These are phyloP conservation scores for Candida saitoana DNA, from an alignment of 805 yeast species.

Conservation along the genomic window DNA sequence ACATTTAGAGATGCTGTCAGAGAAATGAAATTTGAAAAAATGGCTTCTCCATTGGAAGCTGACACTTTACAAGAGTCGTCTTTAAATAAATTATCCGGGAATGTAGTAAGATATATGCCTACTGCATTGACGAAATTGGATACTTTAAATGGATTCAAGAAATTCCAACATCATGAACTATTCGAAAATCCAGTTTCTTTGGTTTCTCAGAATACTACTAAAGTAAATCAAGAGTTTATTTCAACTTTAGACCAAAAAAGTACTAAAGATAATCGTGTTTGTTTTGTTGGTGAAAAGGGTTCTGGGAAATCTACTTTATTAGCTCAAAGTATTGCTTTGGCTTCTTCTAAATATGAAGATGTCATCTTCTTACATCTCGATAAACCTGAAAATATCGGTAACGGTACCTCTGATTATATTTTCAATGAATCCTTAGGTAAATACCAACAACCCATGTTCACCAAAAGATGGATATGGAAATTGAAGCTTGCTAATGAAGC, in stretches of 20 bases:
- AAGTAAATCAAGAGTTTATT: slow-evolving; percentile 37
- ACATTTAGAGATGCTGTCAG: slow-evolving; percentile 36
- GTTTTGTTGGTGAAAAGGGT: slow-evolving; percentile 69
- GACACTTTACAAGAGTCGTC: slow-evolving; percentile 13
- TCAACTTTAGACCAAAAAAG: slow-evolving; percentile 26
- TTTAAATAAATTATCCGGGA: slow-evolving; percentile 8
- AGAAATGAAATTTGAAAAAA: slow-evolving; percentile 29
- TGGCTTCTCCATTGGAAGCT: slow-evolving; percentile 20
- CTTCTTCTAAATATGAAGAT: slow-evolving; percentile 26
- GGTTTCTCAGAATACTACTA: slow-evolving; percentile 47
- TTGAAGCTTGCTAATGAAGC: slow-evolving; percentile 32
- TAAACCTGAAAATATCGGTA: slow-evolving; percentile 54
- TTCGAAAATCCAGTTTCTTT: slow-evolving; percentile 58
- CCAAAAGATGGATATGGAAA: slow-evolving; percentile 56
- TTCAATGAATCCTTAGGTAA: slow-evolving; percentile 44
- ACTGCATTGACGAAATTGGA: slow-evolving; percentile 41
- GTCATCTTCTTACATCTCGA: slow-evolving; percentile 61
- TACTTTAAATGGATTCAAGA: slow-evolving; percentile 60
- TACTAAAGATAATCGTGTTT: slow-evolving; percentile 43
- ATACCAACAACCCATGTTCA: slow-evolving; percentile 77
- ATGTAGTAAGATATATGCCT: slow-evolving; percentile 35
- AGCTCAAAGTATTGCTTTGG: slow-evolving; percentile 64
- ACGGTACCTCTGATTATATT: slow-evolving; percentile 70
- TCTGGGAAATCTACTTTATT: slow-evolving; percentile 74
- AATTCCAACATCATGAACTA: slow-evolving; percentile 64